These are phyloP conservation scores for Platanthera guangdongensis DNA, from an alignment of 106 monocot species.

Conservation along the genomic window DNA sequence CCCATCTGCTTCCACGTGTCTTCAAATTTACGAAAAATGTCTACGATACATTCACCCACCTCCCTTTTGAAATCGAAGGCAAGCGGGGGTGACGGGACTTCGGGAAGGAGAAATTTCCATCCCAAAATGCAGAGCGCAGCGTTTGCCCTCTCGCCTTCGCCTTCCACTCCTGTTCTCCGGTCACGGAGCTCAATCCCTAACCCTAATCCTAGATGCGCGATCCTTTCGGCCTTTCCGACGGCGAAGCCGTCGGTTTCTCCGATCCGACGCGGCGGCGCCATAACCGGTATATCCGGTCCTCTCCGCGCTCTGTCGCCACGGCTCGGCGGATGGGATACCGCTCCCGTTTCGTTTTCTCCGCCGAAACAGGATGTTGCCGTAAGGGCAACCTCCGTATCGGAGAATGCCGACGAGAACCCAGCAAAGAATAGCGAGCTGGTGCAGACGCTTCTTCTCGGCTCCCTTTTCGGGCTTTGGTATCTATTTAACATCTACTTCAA, in stretches of 20 bases:
- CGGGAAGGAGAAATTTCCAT: neutral
- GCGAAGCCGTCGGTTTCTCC: neutral
- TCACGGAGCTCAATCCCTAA: slow-evolving; percentile 7
- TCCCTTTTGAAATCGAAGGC: neutral
- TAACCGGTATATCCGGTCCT: neutral
- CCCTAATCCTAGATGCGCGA: slow-evolving; percentile 9
- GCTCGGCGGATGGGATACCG: slow-evolving; percentile 1
- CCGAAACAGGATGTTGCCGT: neutral
- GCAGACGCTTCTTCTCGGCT: slow-evolving; percentile 44
- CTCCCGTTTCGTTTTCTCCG: neutral
- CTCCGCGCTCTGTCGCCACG: neutral
- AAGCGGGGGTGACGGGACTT: neutral
- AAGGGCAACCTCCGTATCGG: slow-evolving; percentile 12
- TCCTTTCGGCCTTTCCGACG: neutral
- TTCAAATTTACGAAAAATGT: neutral
- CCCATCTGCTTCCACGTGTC: neutral
- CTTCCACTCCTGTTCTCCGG: slow-evolving; percentile 12
- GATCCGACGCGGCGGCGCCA: neutral
- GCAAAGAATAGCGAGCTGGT: slow-evolving; percentile 1
- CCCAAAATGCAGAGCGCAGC: slow-evolving; percentile 29
- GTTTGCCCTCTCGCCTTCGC: slow-evolving; percentile 20
- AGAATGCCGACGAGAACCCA: slow-evolving; percentile 11
- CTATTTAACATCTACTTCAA: slow-evolving; percentile 87
- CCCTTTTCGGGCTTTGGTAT: slow-evolving; percentile 58
- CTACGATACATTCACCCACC: neutral